phyloP scores from a whole-genome alignment of 2,329 filamentous ascomycete genomes.

The Sclerotinia trifoliorum region DNA sequence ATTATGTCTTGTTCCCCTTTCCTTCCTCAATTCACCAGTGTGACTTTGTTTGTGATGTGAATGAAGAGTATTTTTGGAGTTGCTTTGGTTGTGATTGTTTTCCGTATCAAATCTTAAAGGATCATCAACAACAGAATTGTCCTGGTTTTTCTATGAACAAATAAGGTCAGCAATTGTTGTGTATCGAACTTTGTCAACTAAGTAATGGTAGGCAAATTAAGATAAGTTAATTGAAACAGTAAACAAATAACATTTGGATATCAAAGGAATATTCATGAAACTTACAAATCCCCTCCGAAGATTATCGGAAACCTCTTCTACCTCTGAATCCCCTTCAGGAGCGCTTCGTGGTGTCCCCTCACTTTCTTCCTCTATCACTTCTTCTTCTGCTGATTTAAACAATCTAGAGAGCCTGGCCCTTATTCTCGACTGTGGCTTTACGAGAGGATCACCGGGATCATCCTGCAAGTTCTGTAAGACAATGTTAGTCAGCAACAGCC shows the following conservation, averaged over 20 bases:
- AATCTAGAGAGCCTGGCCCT: background rate
- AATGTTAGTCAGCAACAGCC: conserved; percentile 15
- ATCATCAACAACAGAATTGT: background rate
- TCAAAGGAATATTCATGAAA: too few relatives aligned
- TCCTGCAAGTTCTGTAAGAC: conserved; percentile 5
- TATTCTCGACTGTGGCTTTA: background rate
- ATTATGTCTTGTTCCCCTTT: background rate
- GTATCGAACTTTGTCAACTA: background rate
- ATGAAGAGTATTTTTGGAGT: background rate
- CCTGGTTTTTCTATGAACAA: background rate
- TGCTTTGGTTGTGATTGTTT: too few relatives aligned
- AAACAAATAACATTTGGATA: background rate
- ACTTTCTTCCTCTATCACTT: background rate
- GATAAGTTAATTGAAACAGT: too few relatives aligned
- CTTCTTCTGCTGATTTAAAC: background rate
- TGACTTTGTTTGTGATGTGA: background rate
- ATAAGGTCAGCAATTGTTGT: background rate
- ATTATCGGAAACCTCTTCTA: background rate
- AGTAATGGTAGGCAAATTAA: background rate
- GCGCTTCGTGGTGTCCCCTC: too few relatives aligned
- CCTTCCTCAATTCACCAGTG: background rate
- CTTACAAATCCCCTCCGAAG: background rate
- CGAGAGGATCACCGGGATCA: background rate
- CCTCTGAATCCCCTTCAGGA: background rate
- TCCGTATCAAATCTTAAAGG: background rate